These are phyloP conservation scores for Coemansia sp. DNA, from an alignment of 192 early-diverging fungal genomes.

Conservation along the genomic window DNA sequence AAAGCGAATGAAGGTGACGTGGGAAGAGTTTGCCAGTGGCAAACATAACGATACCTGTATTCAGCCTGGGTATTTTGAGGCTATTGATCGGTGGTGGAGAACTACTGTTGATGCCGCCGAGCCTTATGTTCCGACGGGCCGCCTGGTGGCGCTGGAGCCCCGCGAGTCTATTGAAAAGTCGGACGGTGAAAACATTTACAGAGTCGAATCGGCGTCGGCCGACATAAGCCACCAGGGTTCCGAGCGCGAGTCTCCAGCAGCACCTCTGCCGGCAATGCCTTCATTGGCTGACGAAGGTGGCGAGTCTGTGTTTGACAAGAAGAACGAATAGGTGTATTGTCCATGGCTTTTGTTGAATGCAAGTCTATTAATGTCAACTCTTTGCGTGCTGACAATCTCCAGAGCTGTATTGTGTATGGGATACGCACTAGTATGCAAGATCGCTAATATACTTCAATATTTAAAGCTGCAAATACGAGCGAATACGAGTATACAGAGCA, in stretches of 20 bases:
- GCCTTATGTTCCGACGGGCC: constrained; percentile 47
- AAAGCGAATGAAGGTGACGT: constrained; percentile 17
- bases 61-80: constrained; percentile 81
- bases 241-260: constrained; percentile 6
- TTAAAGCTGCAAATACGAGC: too few species aligned
- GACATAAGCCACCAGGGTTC: constrained; percentile 17
- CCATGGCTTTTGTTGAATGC: too few species aligned
- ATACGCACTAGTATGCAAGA: too few species aligned
- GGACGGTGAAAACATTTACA: constrained; percentile 42
- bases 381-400: too few species aligned
- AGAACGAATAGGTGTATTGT: constrained; percentile 4
- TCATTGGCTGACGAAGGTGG: too few species aligned
- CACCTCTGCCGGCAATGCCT: too few species aligned
- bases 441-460: too few species aligned
- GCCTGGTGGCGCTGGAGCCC: constrained; percentile 30
- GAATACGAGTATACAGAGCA: too few species aligned
- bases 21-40: constrained; percentile 73
- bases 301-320: neutral
- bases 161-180: constrained; percentile 39
- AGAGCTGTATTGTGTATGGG: too few species aligned
- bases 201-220: constrained; percentile 32
- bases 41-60: constrained; percentile 89
- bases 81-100: constrained; percentile 54
- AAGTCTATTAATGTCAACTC: too few species aligned
- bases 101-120: constrained; percentile 23